These are phyloP conservation scores for Penstemon barbatus DNA, from an alignment of 257 asterid species.

Conservation along the genomic window DNA sequence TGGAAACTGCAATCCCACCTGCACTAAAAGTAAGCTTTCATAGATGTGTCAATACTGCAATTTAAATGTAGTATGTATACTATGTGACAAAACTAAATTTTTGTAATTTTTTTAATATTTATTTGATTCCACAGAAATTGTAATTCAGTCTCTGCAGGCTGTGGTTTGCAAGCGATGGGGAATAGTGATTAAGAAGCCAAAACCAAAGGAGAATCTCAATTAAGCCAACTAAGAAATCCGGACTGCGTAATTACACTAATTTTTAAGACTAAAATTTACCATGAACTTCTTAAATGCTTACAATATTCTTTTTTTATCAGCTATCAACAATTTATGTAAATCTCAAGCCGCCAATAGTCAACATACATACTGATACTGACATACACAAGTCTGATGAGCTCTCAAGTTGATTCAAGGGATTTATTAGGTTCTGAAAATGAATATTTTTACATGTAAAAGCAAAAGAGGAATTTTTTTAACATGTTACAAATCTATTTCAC, in stretches of 20 bases:
- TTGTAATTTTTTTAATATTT: background rate
- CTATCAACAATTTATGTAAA: background rate
- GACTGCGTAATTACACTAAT: background rate
- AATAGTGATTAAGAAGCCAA: background rate
- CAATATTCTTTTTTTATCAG: slow-evolving; percentile 1
- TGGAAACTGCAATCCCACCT: slow-evolving; percentile 92
- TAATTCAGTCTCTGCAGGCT: too few relatives aligned
- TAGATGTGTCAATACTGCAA: slow-evolving; percentile 8
- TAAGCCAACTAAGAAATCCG: slow-evolving; percentile 10
- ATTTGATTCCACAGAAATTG: too few relatives aligned
- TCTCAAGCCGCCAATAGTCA: background rate
- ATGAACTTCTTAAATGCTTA: slow-evolving; percentile 16
- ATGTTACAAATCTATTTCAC: slow-evolving; percentile 13
- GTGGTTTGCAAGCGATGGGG: too few relatives aligned
- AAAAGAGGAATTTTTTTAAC: background rate
- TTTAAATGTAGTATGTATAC: background rate
- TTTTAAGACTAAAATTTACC: background rate
- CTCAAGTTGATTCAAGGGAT: slow-evolving; percentile 12
- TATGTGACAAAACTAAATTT: background rate
- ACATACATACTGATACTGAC: slow-evolving; percentile 2
- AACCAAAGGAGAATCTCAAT: background rate
- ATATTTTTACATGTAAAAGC: slow-evolving; percentile 10
- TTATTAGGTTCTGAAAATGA: background rate
- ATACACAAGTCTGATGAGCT: background rate
- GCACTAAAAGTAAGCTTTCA: slow-evolving; percentile 30